Evolutionary conservation across 148 eudicot genomes (phyloP).

Genomic region (Oxyria digyna): DNA sequence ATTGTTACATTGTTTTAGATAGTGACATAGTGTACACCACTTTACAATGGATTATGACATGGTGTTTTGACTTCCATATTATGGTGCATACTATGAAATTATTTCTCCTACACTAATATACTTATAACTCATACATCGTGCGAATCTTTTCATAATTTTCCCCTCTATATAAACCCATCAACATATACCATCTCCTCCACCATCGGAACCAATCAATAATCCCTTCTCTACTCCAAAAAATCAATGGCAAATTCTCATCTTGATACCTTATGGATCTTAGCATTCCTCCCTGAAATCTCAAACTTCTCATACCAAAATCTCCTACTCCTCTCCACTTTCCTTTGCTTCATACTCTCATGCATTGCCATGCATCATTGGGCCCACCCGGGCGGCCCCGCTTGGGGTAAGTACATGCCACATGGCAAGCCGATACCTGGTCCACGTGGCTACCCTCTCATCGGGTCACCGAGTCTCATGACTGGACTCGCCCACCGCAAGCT

Average conservation of each 20-base stretch:
- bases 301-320: constrained; percentile 7
- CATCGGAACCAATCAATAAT: background rate
- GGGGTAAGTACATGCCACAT: constrained; percentile 32
- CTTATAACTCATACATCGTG: background rate
- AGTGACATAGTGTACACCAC: too few relatives aligned
- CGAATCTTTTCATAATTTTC: background rate
- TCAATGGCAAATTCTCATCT: background rate
- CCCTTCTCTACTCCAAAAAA: background rate
- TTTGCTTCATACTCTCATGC: constrained; percentile 16
- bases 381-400: constrained; percentile 57
- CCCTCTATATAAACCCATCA: background rate
- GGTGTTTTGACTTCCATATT: too few relatives aligned
- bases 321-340: background rate
- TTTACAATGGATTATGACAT: too few relatives aligned
- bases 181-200: background rate
- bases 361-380: constrained; percentile 33
- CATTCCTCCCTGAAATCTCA: constrained; percentile 19
- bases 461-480: constrained; percentile 45
- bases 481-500: constrained; percentile 49
- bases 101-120: background rate
- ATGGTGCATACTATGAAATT: too few relatives aligned
- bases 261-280: constrained; percentile 24
- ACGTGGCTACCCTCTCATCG: constrained; percentile 41
- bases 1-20: too few relatives aligned
- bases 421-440: constrained; percentile 43